These are phyloP conservation scores for Hordeum vulgare DNA, from an alignment of 176 grass and related monocot species.

Conservation along the genomic window DNA sequence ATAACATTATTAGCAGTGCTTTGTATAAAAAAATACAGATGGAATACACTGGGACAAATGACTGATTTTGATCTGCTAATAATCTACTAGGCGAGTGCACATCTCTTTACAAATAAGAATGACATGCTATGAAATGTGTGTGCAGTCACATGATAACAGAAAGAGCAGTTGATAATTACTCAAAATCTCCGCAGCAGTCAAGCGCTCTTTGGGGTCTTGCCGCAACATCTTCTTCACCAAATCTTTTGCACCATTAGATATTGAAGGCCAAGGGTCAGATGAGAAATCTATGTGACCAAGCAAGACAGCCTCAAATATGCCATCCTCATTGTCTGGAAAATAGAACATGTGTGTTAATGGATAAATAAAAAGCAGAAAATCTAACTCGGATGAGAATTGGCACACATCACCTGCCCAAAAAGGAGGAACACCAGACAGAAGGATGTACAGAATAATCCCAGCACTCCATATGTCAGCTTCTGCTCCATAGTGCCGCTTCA, in stretches of 20 bases:
- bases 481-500: slow-evolving; percentile 74
- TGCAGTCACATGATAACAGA: slow-evolving; percentile 1
- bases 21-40: slow-evolving; percentile 3
- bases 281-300: slow-evolving; percentile 75
- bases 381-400: background rate
- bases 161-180: slow-evolving; percentile 37
- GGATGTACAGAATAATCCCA: slow-evolving; percentile 97
- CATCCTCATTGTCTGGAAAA: slow-evolving; percentile 84
- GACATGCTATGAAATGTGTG: slow-evolving; percentile 6
- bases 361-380: background rate
- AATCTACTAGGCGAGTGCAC: slow-evolving; percentile 2
- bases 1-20: background rate
- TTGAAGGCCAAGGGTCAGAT: slow-evolving; percentile 89
- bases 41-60: slow-evolving; percentile 2
- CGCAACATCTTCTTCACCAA: slow-evolving; percentile 89
- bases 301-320: slow-evolving; percentile 85
- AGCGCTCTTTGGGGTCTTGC: slow-evolving; percentile 83
- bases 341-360: background rate
- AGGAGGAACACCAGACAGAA: slow-evolving; percentile 94
- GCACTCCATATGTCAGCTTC: slow-evolving; percentile 98
- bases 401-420: slow-evolving; percentile 82
- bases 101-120: slow-evolving; percentile 2
- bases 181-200: slow-evolving; percentile 90
- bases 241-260: slow-evolving; percentile 85
- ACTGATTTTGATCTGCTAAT: background rate